Evolutionary conservation across 257 asterid genomes (phyloP).

Genomic region (Jasminum sambac): DNA sequence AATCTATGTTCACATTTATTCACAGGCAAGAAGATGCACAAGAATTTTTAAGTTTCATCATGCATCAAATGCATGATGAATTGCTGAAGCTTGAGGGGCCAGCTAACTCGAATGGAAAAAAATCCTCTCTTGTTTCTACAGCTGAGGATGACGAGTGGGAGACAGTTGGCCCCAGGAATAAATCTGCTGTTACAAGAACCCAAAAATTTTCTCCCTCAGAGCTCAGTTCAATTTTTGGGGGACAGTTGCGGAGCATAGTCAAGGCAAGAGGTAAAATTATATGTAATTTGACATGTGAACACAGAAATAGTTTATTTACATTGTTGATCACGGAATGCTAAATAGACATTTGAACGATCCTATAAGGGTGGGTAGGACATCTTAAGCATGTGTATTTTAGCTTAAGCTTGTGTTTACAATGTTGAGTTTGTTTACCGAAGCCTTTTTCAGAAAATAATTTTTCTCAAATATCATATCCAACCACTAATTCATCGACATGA

Average conservation of each 20-base stretch:
- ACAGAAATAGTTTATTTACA: not conserved
- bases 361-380: not conserved
- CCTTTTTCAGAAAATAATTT: too few species aligned
- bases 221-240: conserved; percentile 79
- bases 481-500: too few species aligned
- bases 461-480: too few species aligned
- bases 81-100: conserved; percentile 78
- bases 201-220: conserved; percentile 76
- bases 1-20: conserved; percentile 4
- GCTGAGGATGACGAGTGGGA: conserved; percentile 96
- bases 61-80: conserved; percentile 95
- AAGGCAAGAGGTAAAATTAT: conserved; percentile 80
- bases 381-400: not conserved
- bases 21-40: conserved; percentile 98
- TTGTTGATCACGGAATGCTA: not conserved
- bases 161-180: conserved; percentile 96
- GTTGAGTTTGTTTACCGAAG: too few species aligned
- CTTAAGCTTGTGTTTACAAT: not conserved
- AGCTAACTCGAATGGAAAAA: conserved; percentile 51
- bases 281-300: conserved; percentile 19
- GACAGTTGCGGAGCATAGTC: conserved; percentile 78
- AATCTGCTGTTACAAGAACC: conserved; percentile 89
- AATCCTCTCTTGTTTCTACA: conserved; percentile 58
- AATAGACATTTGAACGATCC: not conserved
- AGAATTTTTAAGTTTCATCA: conserved; percentile 76